These are phyloP conservation scores for Zalaria obscura DNA, from an alignment of 2,329 filamentous ascomycete species.

Conservation along the genomic window DNA sequence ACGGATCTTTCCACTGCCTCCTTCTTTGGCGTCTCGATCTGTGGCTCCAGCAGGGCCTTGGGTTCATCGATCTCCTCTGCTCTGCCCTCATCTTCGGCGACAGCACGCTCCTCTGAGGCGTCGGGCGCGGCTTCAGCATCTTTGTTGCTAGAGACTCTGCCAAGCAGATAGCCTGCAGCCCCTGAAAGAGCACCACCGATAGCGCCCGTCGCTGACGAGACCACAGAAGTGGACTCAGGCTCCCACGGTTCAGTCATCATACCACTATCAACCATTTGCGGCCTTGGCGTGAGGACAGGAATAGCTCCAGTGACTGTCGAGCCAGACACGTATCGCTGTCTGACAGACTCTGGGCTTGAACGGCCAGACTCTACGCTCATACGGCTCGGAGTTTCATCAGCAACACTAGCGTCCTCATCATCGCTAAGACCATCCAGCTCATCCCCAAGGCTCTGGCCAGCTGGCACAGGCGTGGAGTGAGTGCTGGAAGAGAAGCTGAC, in stretches of 20 bases:
- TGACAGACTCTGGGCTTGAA: slow-evolving; percentile 3
- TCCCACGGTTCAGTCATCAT: slow-evolving; percentile 50
- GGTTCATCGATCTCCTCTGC: neutral
- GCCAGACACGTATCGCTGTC: neutral
- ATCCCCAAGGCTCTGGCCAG: slow-evolving; percentile 72
- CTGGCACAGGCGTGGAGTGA: slow-evolving; percentile 27
- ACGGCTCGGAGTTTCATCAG: slow-evolving; percentile 7
- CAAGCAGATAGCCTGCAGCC: slow-evolving; percentile 20
- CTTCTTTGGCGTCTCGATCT: neutral
- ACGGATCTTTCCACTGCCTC: neutral
- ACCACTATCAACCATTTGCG: slow-evolving; percentile 42
- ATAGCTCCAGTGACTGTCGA: neutral
- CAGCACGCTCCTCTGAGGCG: neutral
- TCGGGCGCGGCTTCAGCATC: slow-evolving; percentile 1
- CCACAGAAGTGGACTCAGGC: slow-evolving; percentile 15
- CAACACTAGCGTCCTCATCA: slow-evolving; percentile 25
- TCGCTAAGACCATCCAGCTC: slow-evolving; percentile 72
- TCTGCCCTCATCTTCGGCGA: neutral
- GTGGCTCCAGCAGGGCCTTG: neutral
- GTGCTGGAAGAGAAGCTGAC: slow-evolving; percentile 31
- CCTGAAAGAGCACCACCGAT: slow-evolving; percentile 18
- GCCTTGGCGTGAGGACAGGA: slow-evolving; percentile 3
- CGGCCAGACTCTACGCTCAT: slow-evolving; percentile 4
- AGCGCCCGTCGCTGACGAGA: slow-evolving; percentile 12
- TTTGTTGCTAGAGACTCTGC: slow-evolving; percentile 7